phyloP scores from a whole-genome alignment of 306 rosid species.

The Astragalus glycyphyllos region DNA sequence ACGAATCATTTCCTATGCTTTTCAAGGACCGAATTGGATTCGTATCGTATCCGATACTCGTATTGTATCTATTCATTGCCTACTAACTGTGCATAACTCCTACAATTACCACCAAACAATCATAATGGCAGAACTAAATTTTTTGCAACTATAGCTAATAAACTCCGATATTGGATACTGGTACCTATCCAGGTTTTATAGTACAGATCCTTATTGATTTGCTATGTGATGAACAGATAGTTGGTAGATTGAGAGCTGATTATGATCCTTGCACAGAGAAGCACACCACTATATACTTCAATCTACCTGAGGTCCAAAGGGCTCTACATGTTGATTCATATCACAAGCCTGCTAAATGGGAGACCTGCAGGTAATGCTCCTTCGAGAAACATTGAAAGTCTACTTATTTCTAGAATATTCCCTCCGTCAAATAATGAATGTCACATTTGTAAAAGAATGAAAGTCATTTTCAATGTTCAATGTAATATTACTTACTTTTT shows the following conservation, averaged over 20 bases:
- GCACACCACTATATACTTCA: conserved; percentile 72
- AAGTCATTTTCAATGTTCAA: too few species aligned
- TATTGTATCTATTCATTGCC: too few species aligned
- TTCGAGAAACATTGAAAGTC: conserved; percentile 1
- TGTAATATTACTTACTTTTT: too few species aligned
- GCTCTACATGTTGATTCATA: conserved; percentile 70
- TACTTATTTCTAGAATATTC: conserved; percentile 17
- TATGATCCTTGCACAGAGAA: conserved; percentile 94
- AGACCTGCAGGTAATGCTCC: conserved; percentile 75
- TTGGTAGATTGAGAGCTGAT: conserved; percentile 55
- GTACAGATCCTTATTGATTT: conserved; percentile 36
- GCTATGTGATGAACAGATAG: conserved; percentile 50
- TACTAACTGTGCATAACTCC: too few species aligned
- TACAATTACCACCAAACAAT: neutral
- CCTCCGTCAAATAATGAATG: too few species aligned
- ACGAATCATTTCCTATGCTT: too few species aligned
- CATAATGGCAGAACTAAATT: neutral
- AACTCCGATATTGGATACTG: neutral
- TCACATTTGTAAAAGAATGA: too few species aligned
- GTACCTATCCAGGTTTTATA: conserved; percentile 15
- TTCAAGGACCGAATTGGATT: too few species aligned
- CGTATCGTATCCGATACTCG: too few species aligned
- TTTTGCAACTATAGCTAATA: neutral
- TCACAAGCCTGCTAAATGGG: conserved; percentile 72
- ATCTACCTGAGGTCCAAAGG: conserved; percentile 77